These are phyloP conservation scores for Botrytis aclada DNA, from an alignment of 2,329 filamentous ascomycete genomes.

Conservation along the genomic window DNA sequence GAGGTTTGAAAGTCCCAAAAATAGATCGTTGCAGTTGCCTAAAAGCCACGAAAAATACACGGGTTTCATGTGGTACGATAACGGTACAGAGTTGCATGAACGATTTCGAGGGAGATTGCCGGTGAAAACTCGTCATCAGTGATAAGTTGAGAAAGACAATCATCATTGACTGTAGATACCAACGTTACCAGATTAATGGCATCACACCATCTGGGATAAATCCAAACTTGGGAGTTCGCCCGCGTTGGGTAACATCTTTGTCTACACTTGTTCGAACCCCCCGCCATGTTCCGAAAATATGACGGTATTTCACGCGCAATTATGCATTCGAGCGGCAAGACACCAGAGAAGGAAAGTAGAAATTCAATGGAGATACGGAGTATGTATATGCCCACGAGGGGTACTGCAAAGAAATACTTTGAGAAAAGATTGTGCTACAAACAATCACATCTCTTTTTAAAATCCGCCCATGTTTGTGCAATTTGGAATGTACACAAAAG, in stretches of 20 bases:
- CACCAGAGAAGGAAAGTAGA: neutral
- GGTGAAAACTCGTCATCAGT: neutral
- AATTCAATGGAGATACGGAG: constrained; percentile 8
- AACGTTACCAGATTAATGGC: neutral
- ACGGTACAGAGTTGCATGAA: constrained; percentile 1
- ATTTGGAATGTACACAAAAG: neutral
- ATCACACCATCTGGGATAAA: neutral
- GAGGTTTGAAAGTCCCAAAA: neutral
- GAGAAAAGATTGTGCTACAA: neutral
- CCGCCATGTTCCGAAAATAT: neutral
- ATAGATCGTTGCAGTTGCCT: constrained; percentile 4
- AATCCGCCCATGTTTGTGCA: neutral
- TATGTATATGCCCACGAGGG: neutral
- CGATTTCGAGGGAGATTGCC: neutral
- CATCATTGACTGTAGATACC: neutral
- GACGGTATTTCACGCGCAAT: neutral
- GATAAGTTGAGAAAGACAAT: neutral
- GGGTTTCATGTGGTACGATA: constrained; percentile 1
- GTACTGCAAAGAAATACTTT: neutral
- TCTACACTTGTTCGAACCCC: neutral
- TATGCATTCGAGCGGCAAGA: neutral
- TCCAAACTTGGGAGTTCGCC: neutral
- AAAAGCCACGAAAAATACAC: neutral
- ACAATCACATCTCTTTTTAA: neutral
- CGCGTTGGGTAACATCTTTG: neutral